Conservation (phyloP, 176 grass and related monocot species). For the Thinopyrum elongatum region DNA sequence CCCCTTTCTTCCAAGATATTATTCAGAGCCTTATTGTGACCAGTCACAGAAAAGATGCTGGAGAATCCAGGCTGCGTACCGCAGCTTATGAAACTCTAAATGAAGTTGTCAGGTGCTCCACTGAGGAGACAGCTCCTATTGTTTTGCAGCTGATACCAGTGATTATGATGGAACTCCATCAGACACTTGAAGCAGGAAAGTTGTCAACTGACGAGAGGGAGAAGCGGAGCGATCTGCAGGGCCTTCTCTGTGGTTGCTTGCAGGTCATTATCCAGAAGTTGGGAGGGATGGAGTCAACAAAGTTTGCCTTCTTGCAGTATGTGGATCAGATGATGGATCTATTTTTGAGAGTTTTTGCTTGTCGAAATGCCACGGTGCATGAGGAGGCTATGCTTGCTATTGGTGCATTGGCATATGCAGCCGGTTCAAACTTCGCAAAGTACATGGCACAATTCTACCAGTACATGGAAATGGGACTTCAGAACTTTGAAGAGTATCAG, state of each 20-base stretch:
- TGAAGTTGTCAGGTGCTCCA: slow-evolving; percentile 83
- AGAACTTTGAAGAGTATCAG: slow-evolving; percentile 94
- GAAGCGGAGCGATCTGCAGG: slow-evolving; percentile 77
- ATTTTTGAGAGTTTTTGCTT: slow-evolving; percentile 83
- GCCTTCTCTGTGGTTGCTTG: slow-evolving; percentile 74
- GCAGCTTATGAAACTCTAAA: slow-evolving; percentile 87
- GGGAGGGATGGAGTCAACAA: slow-evolving; percentile 66
- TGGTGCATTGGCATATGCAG: slow-evolving; percentile 86
- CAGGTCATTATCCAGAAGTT: slow-evolving; percentile 92
- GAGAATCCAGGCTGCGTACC: slow-evolving; percentile 64
- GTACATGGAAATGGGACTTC: slow-evolving; percentile 89
- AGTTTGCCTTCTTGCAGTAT: slow-evolving; percentile 77
- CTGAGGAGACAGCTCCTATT: slow-evolving; percentile 62
- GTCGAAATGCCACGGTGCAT: slow-evolving; percentile 75
- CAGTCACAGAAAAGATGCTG: slow-evolving; percentile 76
- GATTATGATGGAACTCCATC: slow-evolving; percentile 78
- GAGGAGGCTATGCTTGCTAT: slow-evolving; percentile 93
- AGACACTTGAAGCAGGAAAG: slow-evolving; percentile 68
- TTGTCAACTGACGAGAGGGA: slow-evolving; percentile 80
- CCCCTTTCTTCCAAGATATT: slow-evolving; percentile 84
- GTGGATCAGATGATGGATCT: slow-evolving; percentile 85
- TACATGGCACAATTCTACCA: slow-evolving; percentile 85
- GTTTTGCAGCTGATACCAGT: slow-evolving; percentile 75
- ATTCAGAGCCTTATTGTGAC: slow-evolving; percentile 71
- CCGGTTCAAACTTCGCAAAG: slow-evolving; percentile 67